Base-by-base conservation (phyloP, 306 rosid species). In the Styphnolobium japonicum region DNA sequence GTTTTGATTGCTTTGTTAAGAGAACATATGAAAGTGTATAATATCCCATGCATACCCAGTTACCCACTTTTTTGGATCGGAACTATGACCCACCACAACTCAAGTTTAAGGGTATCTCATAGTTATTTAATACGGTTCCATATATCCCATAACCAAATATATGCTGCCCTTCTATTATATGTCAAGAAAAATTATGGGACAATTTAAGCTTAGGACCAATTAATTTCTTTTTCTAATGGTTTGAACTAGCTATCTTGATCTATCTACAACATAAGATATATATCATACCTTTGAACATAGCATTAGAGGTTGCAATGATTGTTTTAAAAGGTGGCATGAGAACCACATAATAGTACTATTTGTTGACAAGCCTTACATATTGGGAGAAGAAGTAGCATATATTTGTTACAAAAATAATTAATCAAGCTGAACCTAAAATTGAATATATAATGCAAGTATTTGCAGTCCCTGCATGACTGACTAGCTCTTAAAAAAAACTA, bases 51-150 rank as follows among this genome's bases (percentile, higher is more conserved):
- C 49, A 62, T 70, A 42, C 57, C n/a, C 56, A 73, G 42, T 74
- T 70, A 42, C 57, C n/a, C 56, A 73, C 52, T 74, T 33, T 74
- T 67, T 67, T 67, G 80, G 77, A 74, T 55, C 52, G 3, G 29
- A 51, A 33, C 45, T 45, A 63, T 72, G 79, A 52, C 84, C 73
- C 73, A 63, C 57, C 73, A 39, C 23, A 68, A 48, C 65, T 18
- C 45, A 67, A 34, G 40, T 37, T 69, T 70, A 58, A 45, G 34
- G 76, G 27, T 37, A 34, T 19, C 33, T 39, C 55, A 12, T 9
- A 34, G 11, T 18, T 51, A 34, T 21, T 25, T 18, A 51, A 34
- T 12, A 33, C 21, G 19, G 21, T 1, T 52, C 49, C 11, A 19
- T 33, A 15, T 34, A 46, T 33, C 15, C 22, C 53, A 57, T 9